phyloP scores from a whole-genome alignment of 768 basidiomycete species.

The Podaxis rugospora region DNA sequence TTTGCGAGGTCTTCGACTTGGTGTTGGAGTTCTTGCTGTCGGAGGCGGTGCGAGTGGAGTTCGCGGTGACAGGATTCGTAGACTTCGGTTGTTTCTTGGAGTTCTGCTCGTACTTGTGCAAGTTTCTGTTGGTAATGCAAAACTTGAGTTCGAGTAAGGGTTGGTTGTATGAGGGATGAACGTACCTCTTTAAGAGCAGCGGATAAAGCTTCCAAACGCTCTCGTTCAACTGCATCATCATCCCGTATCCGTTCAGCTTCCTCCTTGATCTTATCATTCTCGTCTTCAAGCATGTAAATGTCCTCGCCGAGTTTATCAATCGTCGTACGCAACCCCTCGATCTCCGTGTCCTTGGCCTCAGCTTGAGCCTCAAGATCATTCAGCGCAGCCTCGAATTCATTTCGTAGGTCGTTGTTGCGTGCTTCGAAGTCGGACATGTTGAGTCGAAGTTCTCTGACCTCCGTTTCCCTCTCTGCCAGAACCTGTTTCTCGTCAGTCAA shows the following conservation, averaged over 20 bases:
- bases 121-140: constrained; percentile 53
- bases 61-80: constrained; percentile 65
- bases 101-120: constrained; percentile 52
- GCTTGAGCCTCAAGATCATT: constrained; percentile 75
- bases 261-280: constrained; percentile 34
- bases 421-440: constrained; percentile 74
- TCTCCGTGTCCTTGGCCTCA: constrained; percentile 75
- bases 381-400: constrained; percentile 71
- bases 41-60: constrained; percentile 59
- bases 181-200: constrained; percentile 78
- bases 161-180: background rate
- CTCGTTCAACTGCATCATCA: constrained; percentile 69
- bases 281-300: constrained; percentile 83
- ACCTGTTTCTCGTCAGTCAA: constrained; percentile 39
- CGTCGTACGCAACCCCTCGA: constrained; percentile 67
- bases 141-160: background rate
- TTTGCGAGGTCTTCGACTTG: constrained; percentile 70
- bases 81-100: constrained; percentile 59
- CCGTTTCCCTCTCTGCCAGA: constrained; percentile 74
- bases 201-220: constrained; percentile 61
- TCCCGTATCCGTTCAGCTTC: constrained; percentile 40
- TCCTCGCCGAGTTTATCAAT: constrained; percentile 78
- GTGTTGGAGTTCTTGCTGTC: constrained; percentile 73
- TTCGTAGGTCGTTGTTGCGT: constrained; percentile 62
- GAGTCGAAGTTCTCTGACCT: constrained; percentile 70